Evolutionary conservation across 2,329 filamentous ascomycete species (phyloP), one percentile per base, ranked within the genome.

Genomic region (Aspergillus vadensis): DNA sequence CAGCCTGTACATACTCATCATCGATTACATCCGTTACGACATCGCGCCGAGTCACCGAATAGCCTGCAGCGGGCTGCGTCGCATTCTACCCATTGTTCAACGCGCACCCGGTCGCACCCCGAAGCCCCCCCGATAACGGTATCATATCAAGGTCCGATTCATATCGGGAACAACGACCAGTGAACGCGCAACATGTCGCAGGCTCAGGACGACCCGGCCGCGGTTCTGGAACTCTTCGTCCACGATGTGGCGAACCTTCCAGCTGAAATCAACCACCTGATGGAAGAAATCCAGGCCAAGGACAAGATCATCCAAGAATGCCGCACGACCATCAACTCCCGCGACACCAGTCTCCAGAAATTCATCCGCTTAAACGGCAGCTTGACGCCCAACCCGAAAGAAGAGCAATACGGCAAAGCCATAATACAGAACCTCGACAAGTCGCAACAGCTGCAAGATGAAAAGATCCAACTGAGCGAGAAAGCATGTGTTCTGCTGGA

Each of bases 221-320:
- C 85, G 7, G 85, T 88, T 15, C 74, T 89, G 49, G 86, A 89
- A 70, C 84, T 87, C 68, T 89, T 88, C 67, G 82, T 87, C 23
- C 86, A 89, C 69, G 86, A 89, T 81, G 85, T 77, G 48, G 79
- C 80, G 19, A 88, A 88, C 63, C 75, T 88, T 15, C 86, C 86
- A 0, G 85, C 85, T 2, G 86, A 89, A 69, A 85, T 89, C 51
- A 84, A 82, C 9, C 86, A 88, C 76, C 76, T 89, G 58, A 85
- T 88, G 72, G 86, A 89, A 68, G 86, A 89, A 68, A 86, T 88
- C 47, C 82, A 86, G 66, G 86, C 86, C 62, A 89, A 89, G 69
- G 86, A 89, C 66, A 80, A 82, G 59, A 79, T 82, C 52, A 85
- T 88, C 57, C 80, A 84, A 64, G 84, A 87, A 59, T 83, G 82